Percentiles rank a stretch among this genome's conserved stretches.
phyloP scores from a whole-genome alignment of 148 eudicot genomes.

The Tetragonia tetragonoides region DNA sequence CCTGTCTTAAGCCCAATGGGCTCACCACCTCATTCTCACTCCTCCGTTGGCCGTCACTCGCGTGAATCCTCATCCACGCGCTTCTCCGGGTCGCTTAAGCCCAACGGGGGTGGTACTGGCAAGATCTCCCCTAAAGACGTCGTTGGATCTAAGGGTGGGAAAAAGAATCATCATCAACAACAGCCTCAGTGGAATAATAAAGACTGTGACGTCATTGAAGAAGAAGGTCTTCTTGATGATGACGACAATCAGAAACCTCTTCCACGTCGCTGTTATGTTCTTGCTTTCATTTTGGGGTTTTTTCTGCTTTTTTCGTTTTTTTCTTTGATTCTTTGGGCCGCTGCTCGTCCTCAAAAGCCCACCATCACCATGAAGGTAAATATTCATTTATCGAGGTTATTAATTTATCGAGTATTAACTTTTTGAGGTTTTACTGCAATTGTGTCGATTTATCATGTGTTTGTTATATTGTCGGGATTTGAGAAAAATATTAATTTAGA shows the following conservation, averaged over 20 bases:
- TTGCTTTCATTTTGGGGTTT: conserved; percentile 53
- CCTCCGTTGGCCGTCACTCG: conserved; percentile 79
- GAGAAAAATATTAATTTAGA: too few relatives aligned
- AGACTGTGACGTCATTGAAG: conserved; percentile 65
- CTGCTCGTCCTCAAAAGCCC: conserved; percentile 78
- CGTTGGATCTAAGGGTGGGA: conserved; percentile 21
- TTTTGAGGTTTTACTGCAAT: background rate
- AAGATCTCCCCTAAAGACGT: conserved; percentile 54
- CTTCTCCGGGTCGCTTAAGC: conserved; percentile 73
- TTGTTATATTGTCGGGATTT: too few relatives aligned
- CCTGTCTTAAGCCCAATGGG: conserved; percentile 67
- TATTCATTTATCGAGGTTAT: background rate
- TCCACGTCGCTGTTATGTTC: conserved; percentile 50
- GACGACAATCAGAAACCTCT: conserved; percentile 35
- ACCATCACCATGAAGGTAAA: conserved; percentile 57
- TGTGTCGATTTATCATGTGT: too few relatives aligned
- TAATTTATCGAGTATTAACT: too few relatives aligned
- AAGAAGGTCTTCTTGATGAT: conserved; percentile 61
- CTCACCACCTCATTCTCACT: conserved; percentile 77
- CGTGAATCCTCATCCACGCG: conserved; percentile 78
- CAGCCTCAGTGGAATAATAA: conserved; percentile 29
- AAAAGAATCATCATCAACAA: conserved; percentile 29
- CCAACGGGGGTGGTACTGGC: conserved; percentile 42
- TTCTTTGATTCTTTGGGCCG: conserved; percentile 64
- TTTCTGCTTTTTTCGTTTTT: conserved; percentile 59